These are phyloP conservation scores for Aegilops sharonensis DNA, from an alignment of 176 grass and related monocot species.

Conservation along the genomic window DNA sequence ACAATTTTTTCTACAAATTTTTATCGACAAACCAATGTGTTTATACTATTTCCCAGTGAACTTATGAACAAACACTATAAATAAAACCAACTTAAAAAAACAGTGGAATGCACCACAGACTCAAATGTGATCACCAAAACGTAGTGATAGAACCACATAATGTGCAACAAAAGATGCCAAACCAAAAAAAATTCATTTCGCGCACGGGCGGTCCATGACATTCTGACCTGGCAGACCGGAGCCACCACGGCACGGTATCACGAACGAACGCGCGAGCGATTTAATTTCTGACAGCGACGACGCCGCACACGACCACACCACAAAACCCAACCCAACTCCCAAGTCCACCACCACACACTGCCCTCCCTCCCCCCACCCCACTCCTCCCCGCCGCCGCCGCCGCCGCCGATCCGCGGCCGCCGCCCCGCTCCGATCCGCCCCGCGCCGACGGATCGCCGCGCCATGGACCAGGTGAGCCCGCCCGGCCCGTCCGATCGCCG, in stretches of 20 bases:
- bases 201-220: neutral
- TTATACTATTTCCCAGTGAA: neutral
- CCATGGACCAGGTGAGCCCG: constrained; percentile 55
- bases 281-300: constrained; percentile 25
- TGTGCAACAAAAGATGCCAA: too few species aligned
- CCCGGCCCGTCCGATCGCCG: constrained; percentile 14
- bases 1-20: too few species aligned
- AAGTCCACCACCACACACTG: constrained; percentile 38
- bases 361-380: too few species aligned
- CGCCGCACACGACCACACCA: neutral
- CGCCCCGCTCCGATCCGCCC: neutral
- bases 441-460: constrained; percentile 23
- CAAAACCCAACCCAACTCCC: neutral
- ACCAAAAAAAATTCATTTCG: neutral
- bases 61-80: too few species aligned
- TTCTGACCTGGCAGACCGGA: neutral
- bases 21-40: too few species aligned
- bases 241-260: neutral
- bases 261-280: neutral
- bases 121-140: too few species aligned
- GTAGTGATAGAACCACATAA: too few species aligned
- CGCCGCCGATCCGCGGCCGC: neutral
- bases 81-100: too few species aligned
- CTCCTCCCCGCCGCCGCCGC: neutral
- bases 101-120: too few species aligned